Evolutionary conservation across 1,284 basidiomycete genomes (phyloP).

Genomic region (Fomitopsis betulina): DNA sequence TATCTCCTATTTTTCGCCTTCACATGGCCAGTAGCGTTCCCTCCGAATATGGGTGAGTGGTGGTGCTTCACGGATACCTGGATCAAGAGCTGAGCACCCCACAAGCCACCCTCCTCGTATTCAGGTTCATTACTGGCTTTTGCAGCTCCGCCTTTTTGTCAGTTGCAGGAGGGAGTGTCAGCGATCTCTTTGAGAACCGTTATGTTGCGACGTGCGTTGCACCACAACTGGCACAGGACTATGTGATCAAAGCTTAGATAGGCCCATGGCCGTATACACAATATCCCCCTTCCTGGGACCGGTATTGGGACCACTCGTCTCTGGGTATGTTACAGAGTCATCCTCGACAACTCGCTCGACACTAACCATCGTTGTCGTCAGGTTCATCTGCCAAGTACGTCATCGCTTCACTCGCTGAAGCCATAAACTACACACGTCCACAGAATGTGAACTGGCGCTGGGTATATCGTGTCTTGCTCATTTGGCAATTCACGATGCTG

Average conservation of each 20-base stretch:
- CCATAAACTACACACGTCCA: neutral
- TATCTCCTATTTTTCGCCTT: constrained; percentile 37
- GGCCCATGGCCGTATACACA: constrained; percentile 77
- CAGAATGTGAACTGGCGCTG: constrained; percentile 70
- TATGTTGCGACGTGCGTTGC: constrained; percentile 59
- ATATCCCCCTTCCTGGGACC: constrained; percentile 72
- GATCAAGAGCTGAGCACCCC: neutral
- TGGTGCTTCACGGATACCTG: neutral
- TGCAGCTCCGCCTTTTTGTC: constrained; percentile 72
- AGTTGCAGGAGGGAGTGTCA: constrained; percentile 77
- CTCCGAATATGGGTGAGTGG: constrained; percentile 38
- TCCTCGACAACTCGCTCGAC: neutral
- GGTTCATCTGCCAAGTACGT: constrained; percentile 42
- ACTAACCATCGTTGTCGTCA: constrained; percentile 4
- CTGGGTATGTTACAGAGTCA: constrained; percentile 40
- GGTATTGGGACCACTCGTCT: constrained; percentile 58
- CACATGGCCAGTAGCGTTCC: constrained; percentile 51
- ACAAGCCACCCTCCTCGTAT: constrained; percentile 54
- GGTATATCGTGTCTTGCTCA: constrained; percentile 68
- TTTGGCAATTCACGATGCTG: constrained; percentile 53
- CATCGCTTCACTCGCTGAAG: neutral
- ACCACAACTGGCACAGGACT: no score
- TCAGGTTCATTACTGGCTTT: constrained; percentile 69
- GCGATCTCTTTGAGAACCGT: constrained; percentile 65
- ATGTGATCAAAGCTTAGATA: neutral